phyloP scores from a whole-genome alignment of 176 grass and related monocot genomes.

The Phyllostachys edulis region DNA sequence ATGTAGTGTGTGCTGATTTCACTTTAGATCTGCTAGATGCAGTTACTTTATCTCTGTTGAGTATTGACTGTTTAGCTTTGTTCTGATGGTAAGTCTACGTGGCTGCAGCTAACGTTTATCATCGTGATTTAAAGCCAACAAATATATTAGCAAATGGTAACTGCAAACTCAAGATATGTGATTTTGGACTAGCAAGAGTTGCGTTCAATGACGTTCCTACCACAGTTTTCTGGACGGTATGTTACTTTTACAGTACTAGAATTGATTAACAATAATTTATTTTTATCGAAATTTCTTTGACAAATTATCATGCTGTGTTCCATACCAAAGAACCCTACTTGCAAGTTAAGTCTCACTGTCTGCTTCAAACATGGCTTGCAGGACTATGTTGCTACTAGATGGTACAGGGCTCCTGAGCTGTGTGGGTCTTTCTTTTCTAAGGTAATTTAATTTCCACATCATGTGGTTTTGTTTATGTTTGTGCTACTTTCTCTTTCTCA shows the following conservation, averaged over 20 bases:
- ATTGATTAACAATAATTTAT: background rate
- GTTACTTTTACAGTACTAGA: slow-evolving; percentile 11
- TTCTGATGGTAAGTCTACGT: slow-evolving; percentile 31
- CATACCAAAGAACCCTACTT: background rate
- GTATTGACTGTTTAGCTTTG: background rate
- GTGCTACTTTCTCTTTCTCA: background rate
- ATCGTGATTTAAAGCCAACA: slow-evolving; percentile 96
- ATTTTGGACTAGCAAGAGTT: slow-evolving; percentile 98
- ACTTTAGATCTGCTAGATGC: background rate
- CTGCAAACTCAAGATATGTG: slow-evolving; percentile 98
- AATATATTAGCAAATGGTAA: slow-evolving; percentile 99
- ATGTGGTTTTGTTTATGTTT: slow-evolving; percentile 24
- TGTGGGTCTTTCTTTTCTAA: slow-evolving; percentile 98
- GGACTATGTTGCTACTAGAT: slow-evolving; percentile 99
- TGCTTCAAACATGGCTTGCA: slow-evolving; percentile 39
- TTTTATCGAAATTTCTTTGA: background rate
- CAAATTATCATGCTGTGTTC: background rate
- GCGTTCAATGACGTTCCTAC: slow-evolving; percentile 84
- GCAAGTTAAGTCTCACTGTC: slow-evolving; percentile 5
- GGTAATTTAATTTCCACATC: slow-evolving; percentile 48
- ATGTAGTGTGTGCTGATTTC: background rate
- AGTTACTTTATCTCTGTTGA: slow-evolving; percentile 9
- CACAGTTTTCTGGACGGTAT: slow-evolving; percentile 97
- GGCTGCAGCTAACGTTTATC: slow-evolving; percentile 94
- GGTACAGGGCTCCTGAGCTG: slow-evolving; percentile 94